Evolutionary conservation across 768 basidiomycete species (phyloP).

Genomic region (Mycena venus): DNA sequence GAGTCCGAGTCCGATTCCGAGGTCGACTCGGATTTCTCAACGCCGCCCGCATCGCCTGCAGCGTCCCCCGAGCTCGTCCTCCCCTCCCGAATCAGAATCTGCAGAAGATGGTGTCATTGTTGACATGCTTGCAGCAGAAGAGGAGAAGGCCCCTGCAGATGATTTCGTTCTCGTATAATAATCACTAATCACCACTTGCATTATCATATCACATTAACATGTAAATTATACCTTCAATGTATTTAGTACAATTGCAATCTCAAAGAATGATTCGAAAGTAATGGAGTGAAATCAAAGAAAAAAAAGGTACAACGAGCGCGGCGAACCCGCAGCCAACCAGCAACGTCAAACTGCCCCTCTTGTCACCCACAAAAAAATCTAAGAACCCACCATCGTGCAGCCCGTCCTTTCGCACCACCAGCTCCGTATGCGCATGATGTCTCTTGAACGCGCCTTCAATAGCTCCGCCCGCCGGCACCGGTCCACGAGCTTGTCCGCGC

Average conservation of each 20-base stretch:
- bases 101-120: conserved; percentile 4
- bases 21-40: conserved; percentile 16
- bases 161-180: conserved; percentile 25
- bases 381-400: conserved; percentile 53
- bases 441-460: conserved; percentile 40
- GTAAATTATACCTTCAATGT: not conserved
- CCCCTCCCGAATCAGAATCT: not conserved
- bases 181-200: not conserved
- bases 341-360: conserved; percentile 32
- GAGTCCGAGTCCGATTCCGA: conserved; percentile 29
- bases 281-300: too few species aligned
- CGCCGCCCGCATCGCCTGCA: conserved; percentile 9
- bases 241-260: not conserved
- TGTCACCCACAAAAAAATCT: conserved; percentile 42
- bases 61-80: conserved; percentile 3
- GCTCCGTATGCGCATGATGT: conserved; percentile 30
- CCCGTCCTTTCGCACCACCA: conserved; percentile 48
- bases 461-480: too few species aligned
- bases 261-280: too few species aligned
- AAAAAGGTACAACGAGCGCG: not conserved
- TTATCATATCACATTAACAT: not conserved
- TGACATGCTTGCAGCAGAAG: not conserved
- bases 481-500: too few species aligned
- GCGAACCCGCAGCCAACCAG: conserved; percentile 39
- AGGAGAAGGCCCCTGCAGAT: conserved; percentile 15